Evolutionary conservation across 2,329 filamentous ascomycete genomes (phyloP).

Genomic region (Arthrobotrys conoides): DNA sequence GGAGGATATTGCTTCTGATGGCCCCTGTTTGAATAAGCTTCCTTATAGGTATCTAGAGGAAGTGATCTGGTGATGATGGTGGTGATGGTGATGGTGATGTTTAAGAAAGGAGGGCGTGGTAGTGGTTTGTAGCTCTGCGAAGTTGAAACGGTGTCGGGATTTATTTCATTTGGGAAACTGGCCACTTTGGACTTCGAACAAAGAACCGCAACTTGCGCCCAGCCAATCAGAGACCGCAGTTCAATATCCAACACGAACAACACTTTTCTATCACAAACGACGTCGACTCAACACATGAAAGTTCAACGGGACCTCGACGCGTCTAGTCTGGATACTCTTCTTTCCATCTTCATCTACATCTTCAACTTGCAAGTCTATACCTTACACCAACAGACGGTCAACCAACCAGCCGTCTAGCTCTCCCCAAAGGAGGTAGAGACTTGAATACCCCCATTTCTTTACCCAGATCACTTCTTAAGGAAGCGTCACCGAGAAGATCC

Average conservation of each 20-base stretch:
- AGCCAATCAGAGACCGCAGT: not conserved
- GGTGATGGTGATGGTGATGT: constrained; percentile 85
- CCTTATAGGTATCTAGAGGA: not conserved
- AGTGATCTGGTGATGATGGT: not conserved
- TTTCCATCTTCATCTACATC: too few relatives aligned
- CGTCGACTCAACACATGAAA: too few relatives aligned
- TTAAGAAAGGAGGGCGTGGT: constrained; percentile 73
- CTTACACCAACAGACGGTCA: too few relatives aligned
- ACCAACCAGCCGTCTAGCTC: too few relatives aligned
- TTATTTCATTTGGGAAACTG: constrained; percentile 22
- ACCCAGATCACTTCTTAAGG: too few relatives aligned
- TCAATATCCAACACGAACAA: not conserved
- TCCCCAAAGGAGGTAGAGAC: too few relatives aligned
- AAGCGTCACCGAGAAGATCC: too few relatives aligned
- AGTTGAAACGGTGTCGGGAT: constrained; percentile 20
- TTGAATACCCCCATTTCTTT: too few relatives aligned
- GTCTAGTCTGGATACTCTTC: not conserved
- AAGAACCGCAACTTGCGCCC: not conserved
- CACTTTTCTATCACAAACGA: not conserved
- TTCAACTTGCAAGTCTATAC: too few relatives aligned
- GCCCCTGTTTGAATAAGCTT: not conserved
- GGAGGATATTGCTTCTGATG: not conserved
- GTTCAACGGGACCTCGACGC: not conserved
- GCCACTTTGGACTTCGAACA: constrained; percentile 23
- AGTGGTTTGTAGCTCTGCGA: constrained; percentile 1